Evolutionary conservation across 1,284 basidiomycete genomes (phyloP).

Genomic region (Apiotrichum gamsii): DNA sequence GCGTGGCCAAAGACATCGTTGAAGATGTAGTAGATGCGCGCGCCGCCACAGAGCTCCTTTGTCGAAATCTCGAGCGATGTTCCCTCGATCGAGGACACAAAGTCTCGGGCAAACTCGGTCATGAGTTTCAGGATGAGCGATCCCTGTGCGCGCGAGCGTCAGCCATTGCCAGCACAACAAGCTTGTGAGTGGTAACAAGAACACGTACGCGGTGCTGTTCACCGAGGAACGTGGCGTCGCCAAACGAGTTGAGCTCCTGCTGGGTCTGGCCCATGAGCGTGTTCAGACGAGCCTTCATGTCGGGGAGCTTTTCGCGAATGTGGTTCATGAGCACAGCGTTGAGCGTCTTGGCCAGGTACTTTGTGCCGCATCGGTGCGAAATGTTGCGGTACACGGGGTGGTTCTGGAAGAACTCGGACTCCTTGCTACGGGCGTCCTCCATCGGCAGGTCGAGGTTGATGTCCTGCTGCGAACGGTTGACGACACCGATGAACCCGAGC

Average conservation of each 20-base stretch:
- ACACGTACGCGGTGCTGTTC: slow-evolving; percentile 73
- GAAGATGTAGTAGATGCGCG: slow-evolving; percentile 99
- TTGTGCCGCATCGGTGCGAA: slow-evolving; percentile 93
- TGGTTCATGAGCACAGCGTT: slow-evolving; percentile 96
- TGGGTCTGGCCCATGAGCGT: slow-evolving; percentile 99
- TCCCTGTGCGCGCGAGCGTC: slow-evolving; percentile 57
- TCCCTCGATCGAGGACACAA: slow-evolving; percentile 94
- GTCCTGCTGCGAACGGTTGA: slow-evolving; percentile 95
- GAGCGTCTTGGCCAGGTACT: slow-evolving; percentile 85
- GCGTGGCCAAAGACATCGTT: slow-evolving; percentile 96
- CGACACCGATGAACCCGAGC: slow-evolving; percentile 94
- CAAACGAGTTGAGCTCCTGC: slow-evolving; percentile 94
- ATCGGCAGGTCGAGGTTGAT: slow-evolving; percentile 87
- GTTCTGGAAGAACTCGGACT: slow-evolving; percentile 84
- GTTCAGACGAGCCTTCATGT: slow-evolving; percentile 98
- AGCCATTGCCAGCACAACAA: too few relatives aligned
- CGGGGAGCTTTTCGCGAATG: slow-evolving; percentile 95
- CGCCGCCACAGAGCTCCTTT: slow-evolving; percentile 96
- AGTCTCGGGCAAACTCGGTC: slow-evolving; percentile 98
- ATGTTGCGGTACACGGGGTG: slow-evolving; percentile 94
- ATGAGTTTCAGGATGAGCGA: slow-evolving; percentile 86
- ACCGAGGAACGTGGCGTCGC: slow-evolving; percentile 86
- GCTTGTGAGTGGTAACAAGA: slow-evolving; percentile 2
- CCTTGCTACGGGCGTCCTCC: slow-evolving; percentile 74
- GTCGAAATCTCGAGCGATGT: slow-evolving; percentile 97